phyloP scores from a whole-genome alignment of 139 green algal species.

The Chlorella ohadii region DNA sequence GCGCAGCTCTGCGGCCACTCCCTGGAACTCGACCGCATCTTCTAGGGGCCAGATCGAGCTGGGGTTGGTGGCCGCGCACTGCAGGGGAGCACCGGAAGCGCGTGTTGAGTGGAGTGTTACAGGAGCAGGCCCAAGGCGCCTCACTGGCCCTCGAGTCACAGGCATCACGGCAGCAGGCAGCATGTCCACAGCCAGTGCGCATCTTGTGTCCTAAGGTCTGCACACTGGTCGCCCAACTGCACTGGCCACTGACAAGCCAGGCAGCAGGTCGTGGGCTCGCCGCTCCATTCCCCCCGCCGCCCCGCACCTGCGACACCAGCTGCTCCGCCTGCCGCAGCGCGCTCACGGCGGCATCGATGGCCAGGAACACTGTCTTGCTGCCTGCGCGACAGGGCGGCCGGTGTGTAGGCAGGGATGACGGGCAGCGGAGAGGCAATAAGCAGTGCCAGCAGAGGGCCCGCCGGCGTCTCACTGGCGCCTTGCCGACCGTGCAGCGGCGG shows the following conservation, averaged over 20 bases:
- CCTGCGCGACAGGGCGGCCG: not conserved
- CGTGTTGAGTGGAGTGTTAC: not conserved
- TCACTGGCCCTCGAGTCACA: no score
- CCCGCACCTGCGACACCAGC: slow-evolving; percentile 9
- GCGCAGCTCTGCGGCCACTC: slow-evolving; percentile 11
- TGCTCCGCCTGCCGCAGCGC: slow-evolving; percentile 33
- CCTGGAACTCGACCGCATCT: slow-evolving; percentile 46
- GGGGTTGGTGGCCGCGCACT: not conserved
- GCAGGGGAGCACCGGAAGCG: not conserved
- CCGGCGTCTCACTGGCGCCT: not conserved
- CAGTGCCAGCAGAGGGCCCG: not conserved
- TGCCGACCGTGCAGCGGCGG: not conserved
- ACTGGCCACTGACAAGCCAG: no score
- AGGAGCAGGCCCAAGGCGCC: no score
- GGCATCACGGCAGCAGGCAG: no score
- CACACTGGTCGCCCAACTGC: no score
- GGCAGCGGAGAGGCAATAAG: not conserved
- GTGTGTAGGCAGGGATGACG: no score
- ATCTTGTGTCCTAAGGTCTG: no score
- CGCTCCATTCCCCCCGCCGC: no score
- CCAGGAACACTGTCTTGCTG: slow-evolving; percentile 34
- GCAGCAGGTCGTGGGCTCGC: no score
- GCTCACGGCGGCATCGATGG: not conserved
- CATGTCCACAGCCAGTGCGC: no score
- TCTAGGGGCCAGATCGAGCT: slow-evolving; percentile 47